Evolutionary conservation across 2,329 filamentous ascomycete genomes (phyloP).

Genomic region (Fusarium succisae): DNA sequence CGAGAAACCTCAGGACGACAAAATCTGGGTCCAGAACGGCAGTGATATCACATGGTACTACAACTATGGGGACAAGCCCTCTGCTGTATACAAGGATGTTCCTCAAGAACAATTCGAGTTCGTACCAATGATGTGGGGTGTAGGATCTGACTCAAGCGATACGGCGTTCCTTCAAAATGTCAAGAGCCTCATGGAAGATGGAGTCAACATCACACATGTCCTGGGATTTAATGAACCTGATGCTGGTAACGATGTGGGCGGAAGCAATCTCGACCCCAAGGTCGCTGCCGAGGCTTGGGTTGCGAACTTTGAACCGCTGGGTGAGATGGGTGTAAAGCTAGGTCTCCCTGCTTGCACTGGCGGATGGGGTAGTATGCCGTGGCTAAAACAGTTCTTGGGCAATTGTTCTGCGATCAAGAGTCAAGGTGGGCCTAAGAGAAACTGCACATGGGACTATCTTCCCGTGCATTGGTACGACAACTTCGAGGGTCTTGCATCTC

Average conservation of each 20-base stretch:
- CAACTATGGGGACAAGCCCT: constrained; percentile 73
- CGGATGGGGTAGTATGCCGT: constrained; percentile 66
- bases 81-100: constrained; percentile 58
- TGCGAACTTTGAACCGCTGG: constrained; percentile 74
- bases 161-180: constrained; percentile 71
- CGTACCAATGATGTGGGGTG: constrained; percentile 84
- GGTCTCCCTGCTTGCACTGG: constrained; percentile 78
- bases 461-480: constrained; percentile 75
- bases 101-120: constrained; percentile 72
- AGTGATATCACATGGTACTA: constrained; percentile 84
- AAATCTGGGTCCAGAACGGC: constrained; percentile 66
- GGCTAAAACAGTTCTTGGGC: constrained; percentile 72
- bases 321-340: constrained; percentile 69
- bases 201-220: constrained; percentile 71
- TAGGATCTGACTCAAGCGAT: constrained; percentile 57
- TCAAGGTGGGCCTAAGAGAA: constrained; percentile 48
- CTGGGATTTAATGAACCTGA: constrained; percentile 87
- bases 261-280: constrained; percentile 67
- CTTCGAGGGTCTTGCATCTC: constrained; percentile 73
- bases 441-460: constrained; percentile 72
- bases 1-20: constrained; percentile 67
- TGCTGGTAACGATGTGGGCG: constrained; percentile 62
- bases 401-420: constrained; percentile 70
- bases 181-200: constrained; percentile 59
- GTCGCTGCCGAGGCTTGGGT: constrained; percentile 76